Evolutionary conservation across 768 basidiomycete species (phyloP), one percentile per base, ranked within the genome.

Genomic region (Suillus tomentosus): DNA sequence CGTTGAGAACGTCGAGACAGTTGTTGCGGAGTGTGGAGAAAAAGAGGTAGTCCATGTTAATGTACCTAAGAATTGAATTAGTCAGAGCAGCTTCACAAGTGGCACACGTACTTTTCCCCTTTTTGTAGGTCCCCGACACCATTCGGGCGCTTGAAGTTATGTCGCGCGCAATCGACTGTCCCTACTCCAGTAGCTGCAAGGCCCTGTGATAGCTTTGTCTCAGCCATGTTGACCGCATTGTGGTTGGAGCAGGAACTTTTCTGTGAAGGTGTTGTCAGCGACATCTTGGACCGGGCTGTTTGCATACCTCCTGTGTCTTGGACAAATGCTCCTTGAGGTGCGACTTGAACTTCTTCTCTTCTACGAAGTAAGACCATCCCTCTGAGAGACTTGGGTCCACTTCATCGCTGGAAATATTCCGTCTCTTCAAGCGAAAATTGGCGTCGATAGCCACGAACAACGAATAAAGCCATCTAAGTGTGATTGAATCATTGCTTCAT

Each of bases 381-480:
- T 14, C 15, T 3, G 69, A 73, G 3, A 77, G 66, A 5, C 69
- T 66, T 50, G 76, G 76, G 64, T 77, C 75, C 3, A 45, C 63
- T 15, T 67, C 66, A 6, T 72, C 67, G 9, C 27, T 72, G 8
- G 74, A 76, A 0, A 71, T 68, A 36, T 69, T 67, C 34, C 64
- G 62, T 8, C 68, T 58, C 43, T 75, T 75, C 24, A 78, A 67
- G 0, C 72, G 63, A 58, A 79, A 78, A 63, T 78, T 78, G 2
- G 74, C 70, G 58, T 78, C 74, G 1, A 78, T 71, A 1, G 69
- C 71, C 1, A 78, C 34, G 53, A 75, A 74, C 5, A 68, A 43
- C 0, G 48, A 45, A 59, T 73, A 71, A 3, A 76, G 42, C 73
- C 76, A 78, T 62, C 77, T 77, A 42, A 3, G 11, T 22, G 1